A percentile compares a stretch with the other conserved stretches of the same genome.
phyloP scores from a whole-genome alignment of 169 alveolate species.

The Plasmodium knowlesi region DNA sequence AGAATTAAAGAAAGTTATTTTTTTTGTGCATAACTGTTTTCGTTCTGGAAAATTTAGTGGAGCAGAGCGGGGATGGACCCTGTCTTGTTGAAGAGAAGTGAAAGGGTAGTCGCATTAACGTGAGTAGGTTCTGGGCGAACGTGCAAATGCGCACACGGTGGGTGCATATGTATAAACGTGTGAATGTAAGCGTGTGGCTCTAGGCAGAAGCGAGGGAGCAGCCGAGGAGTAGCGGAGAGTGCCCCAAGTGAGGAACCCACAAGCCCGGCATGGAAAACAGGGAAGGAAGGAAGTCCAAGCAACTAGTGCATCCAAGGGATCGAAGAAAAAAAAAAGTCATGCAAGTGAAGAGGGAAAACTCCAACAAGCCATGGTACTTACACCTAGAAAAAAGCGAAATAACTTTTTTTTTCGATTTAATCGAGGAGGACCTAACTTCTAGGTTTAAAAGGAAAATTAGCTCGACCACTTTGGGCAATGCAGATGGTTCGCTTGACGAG shows the following conservation, averaged over 20 bases:
- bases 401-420: conserved; percentile 6
- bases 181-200: background rate
- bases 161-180: background rate
- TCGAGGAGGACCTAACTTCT: conserved; percentile 8
- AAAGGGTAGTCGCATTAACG: background rate
- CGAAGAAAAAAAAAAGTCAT: background rate
- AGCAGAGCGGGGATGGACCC: background rate
- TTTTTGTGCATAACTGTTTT: background rate
- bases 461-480: background rate
- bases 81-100: background rate
- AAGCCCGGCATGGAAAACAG: background rate
- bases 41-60: background rate
- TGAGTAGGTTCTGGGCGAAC: background rate
- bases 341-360: background rate
- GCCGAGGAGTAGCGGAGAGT: background rate
- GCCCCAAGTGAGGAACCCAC: background rate
- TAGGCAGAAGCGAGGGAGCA: background rate
- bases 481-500: background rate
- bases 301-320: background rate
- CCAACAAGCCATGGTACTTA: conserved; percentile 23
- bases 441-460: background rate
- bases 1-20: background rate
- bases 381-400: conserved; percentile 6
- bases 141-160: background rate
- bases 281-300: background rate